A percentile compares a stretch with the other conserved stretches of the same genome.
These are phyloP conservation scores for Eucalyptus erythrocorys DNA, from an alignment of 345 rosid species.

Conservation along the genomic window DNA sequence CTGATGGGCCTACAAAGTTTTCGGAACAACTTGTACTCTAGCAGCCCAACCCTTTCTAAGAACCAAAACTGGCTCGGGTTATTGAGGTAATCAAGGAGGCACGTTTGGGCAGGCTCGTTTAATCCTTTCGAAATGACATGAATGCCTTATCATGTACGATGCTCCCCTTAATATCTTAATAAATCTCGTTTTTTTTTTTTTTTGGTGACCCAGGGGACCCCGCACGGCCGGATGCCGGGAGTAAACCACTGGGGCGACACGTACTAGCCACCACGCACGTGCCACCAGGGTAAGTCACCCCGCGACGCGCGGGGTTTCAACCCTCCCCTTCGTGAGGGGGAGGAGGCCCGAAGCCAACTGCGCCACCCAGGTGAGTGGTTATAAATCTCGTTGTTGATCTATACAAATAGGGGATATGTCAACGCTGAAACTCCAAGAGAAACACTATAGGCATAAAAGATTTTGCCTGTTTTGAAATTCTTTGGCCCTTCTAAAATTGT, in stretches of 20 bases:
- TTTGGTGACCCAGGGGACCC: too few relatives aligned
- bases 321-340: too few relatives aligned
- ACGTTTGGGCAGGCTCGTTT: too few relatives aligned
- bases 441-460: background rate
- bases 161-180: background rate
- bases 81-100: background rate
- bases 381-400: background rate
- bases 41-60: background rate
- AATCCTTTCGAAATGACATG: background rate
- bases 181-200: too few relatives aligned
- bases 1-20: background rate
- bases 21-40: background rate
- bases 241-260: too few relatives aligned
- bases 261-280: too few relatives aligned
- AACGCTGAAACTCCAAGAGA: background rate
- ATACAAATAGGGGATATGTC: background rate
- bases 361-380: too few relatives aligned
- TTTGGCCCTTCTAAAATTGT: background rate
- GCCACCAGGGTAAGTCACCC: too few relatives aligned
- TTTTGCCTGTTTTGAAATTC: background rate
- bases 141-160: background rate
- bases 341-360: too few relatives aligned
- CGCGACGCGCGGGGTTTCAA: too few relatives aligned
- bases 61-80: background rate
- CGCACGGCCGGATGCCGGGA: too few relatives aligned